Conservation (phyloP, 441 rosid species). For the Jatropha multifida region DNA sequence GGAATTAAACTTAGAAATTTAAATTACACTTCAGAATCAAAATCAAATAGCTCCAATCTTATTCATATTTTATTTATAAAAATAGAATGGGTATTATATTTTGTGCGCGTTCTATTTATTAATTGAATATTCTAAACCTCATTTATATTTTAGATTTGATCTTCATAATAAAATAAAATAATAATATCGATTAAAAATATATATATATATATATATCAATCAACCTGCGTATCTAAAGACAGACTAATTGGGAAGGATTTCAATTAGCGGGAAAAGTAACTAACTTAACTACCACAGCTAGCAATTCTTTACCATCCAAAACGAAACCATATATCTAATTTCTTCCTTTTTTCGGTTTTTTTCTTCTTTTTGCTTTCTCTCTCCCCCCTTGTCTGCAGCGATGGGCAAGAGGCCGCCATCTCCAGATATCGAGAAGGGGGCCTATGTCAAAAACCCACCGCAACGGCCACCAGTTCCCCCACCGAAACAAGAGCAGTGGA, state of each 20-base stretch:
- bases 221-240: neutral
- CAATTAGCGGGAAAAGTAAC: conserved; percentile 17
- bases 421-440: conserved; percentile 30
- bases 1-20: too few species aligned
- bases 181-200: too few species aligned
- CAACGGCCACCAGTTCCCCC: conserved; percentile 32
- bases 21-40: too few species aligned
- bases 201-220: too few species aligned
- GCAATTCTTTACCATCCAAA: conserved; percentile 23
- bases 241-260: neutral
- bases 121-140: too few species aligned
- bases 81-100: too few species aligned
- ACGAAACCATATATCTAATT: neutral
- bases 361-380: conserved; percentile 6
- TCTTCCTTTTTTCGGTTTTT: neutral
- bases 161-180: too few species aligned
- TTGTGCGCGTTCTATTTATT: too few species aligned
- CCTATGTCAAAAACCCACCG: conserved; percentile 7
- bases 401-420: conserved; percentile 34
- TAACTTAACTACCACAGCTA: conserved; percentile 29
- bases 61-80: too few species aligned
- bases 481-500: conserved; percentile 46
- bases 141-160: too few species aligned
- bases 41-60: too few species aligned
- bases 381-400: neutral